phyloP scores from a whole-genome alignment of 2,329 filamentous ascomycete species.

The Aspergillus pseudotamarii region DNA sequence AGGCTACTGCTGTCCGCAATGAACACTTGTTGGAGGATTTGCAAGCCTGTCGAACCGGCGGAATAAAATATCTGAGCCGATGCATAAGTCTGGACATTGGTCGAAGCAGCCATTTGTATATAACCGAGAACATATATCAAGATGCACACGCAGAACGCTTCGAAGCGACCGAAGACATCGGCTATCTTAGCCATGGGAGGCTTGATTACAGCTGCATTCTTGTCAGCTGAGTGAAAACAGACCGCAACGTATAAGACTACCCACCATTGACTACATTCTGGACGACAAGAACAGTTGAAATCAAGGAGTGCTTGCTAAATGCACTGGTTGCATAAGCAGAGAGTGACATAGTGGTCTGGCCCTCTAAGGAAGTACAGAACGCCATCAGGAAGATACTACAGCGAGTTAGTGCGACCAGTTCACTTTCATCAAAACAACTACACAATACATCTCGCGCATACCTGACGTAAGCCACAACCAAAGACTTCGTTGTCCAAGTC shows the following conservation, averaged over 20 bases:
- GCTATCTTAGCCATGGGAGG: slow-evolving; percentile 68
- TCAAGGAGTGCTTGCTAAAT: slow-evolving; percentile 65
- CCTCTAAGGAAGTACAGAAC: slow-evolving; percentile 68
- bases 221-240: slow-evolving; percentile 1
- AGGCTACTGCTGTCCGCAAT: slow-evolving; percentile 69
- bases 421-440: background rate
- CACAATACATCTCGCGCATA: slow-evolving; percentile 33
- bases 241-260: slow-evolving; percentile 30
- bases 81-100: slow-evolving; percentile 57
- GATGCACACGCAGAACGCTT: slow-evolving; percentile 62
- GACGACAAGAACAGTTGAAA: slow-evolving; percentile 66
- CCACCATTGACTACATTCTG: slow-evolving; percentile 65
- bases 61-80: slow-evolving; percentile 66
- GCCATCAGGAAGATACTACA: slow-evolving; percentile 62
- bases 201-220: slow-evolving; percentile 60
- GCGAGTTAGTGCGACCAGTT: slow-evolving; percentile 19
- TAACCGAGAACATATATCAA: slow-evolving; percentile 57
- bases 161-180: slow-evolving; percentile 68
- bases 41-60: slow-evolving; percentile 63
- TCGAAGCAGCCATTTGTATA: slow-evolving; percentile 67
- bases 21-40: slow-evolving; percentile 65
- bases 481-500: slow-evolving; percentile 54
- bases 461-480: slow-evolving; percentile 52
- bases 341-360: slow-evolving; percentile 64
- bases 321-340: slow-evolving; percentile 67